phyloP scores from a whole-genome alignment of 2,329 filamentous ascomycete genomes.

The Beauveria bassiana region DNA sequence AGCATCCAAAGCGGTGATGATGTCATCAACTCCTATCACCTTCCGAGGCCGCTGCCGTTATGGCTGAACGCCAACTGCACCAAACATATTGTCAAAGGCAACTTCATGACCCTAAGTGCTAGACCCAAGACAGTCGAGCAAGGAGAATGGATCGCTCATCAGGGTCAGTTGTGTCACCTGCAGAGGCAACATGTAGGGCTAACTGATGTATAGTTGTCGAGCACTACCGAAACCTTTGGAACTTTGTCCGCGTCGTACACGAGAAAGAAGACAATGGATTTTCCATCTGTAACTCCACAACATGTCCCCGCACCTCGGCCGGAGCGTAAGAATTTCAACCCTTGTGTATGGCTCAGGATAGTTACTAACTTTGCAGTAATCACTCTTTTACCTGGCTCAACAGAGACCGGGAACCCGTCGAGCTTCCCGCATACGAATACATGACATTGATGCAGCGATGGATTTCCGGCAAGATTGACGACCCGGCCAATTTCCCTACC shows the following conservation, averaged over 20 bases:
- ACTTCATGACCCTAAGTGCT: conserved; percentile 92
- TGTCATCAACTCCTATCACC: conserved; percentile 50
- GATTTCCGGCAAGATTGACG: conserved; percentile 93
- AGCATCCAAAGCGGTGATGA: conserved; percentile 43
- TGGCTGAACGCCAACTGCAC: conserved; percentile 71
- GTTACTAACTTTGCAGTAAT: conserved; percentile 42
- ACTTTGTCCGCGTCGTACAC: conserved; percentile 82
- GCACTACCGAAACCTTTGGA: conserved; percentile 81
- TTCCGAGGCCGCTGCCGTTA: conserved; percentile 59
- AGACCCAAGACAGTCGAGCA: conserved; percentile 89
- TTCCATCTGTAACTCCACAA: conserved; percentile 74
- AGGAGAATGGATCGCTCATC: conserved; percentile 93
- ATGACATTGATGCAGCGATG: conserved; percentile 94
- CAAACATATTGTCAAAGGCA: conserved; percentile 88
- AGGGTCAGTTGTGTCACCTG: conserved; percentile 55
- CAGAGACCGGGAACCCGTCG: conserved; percentile 75
- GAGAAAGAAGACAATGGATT: conserved; percentile 72
- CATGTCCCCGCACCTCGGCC: conserved; percentile 89
- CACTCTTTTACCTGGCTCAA: conserved; percentile 97
- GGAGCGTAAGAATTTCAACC: conserved; percentile 62
- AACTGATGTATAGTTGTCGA: conserved; percentile 61
- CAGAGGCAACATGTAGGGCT: conserved; percentile 11
- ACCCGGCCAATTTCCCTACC: conserved; percentile 83
- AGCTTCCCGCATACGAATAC: conserved; percentile 87
- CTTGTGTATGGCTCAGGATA: background rate